Evolutionary conservation across 176 grass and related monocot genomes (phyloP).

Genomic region (Cenchrus americanus): DNA sequence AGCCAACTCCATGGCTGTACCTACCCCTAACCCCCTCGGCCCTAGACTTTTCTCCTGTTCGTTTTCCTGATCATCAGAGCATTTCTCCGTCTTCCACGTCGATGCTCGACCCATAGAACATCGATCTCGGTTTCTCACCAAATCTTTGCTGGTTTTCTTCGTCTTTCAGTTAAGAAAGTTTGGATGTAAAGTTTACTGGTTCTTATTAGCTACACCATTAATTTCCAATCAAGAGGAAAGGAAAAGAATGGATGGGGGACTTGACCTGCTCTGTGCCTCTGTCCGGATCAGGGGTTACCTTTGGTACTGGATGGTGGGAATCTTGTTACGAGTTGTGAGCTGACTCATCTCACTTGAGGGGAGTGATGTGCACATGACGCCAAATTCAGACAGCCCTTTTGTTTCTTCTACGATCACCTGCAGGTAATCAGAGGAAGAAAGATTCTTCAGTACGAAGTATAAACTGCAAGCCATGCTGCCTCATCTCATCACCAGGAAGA

Average conservation of each 20-base stretch:
- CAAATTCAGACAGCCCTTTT: not conserved
- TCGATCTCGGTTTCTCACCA: constrained; percentile 33
- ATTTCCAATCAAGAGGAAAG: not conserved
- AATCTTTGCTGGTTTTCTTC: constrained; percentile 41
- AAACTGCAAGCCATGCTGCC: not conserved
- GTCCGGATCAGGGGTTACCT: not conserved
- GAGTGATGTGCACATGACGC: not conserved
- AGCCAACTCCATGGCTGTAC: constrained; percentile 46
- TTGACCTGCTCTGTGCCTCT: constrained; percentile 21
- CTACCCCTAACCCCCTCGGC: not conserved
- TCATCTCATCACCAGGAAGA: too few species aligned
- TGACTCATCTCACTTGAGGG: constrained; percentile 18
- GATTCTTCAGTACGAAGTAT: not conserved
- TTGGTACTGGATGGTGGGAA: constrained; percentile 10
- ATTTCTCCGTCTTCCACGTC: constrained; percentile 3
- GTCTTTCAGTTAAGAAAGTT: constrained; percentile 48
- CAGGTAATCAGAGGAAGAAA: not conserved
- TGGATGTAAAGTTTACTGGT: not conserved
- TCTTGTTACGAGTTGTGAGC: constrained; percentile 30
- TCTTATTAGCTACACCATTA: constrained; percentile 5
- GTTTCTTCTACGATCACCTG: not conserved
- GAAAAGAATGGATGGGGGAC: not conserved
- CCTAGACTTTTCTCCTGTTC: not conserved
- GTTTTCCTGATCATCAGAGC: not conserved
- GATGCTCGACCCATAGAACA: not conserved